These are phyloP conservation scores for Trichoderma guizhouense DNA, from an alignment of 2,329 filamentous ascomycete genomes.

Conservation along the genomic window DNA sequence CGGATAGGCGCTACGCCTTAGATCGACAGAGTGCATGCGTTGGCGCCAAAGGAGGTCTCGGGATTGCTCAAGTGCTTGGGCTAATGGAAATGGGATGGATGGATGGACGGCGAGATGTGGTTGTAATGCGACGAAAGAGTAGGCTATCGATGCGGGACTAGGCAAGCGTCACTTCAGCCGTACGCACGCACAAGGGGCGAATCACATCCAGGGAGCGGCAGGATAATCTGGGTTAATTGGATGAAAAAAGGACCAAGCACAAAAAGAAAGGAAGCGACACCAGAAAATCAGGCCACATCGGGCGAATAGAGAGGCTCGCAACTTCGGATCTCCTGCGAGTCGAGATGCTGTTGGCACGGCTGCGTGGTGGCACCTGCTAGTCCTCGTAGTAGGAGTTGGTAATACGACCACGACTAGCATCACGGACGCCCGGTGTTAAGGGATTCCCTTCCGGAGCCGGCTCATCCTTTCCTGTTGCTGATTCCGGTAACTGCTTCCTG, in stretches of 20 bases:
- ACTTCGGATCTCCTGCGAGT: background rate
- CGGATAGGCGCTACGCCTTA: slow-evolving; percentile 15
- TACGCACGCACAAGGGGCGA: slow-evolving; percentile 1
- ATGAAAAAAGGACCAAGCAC: background rate
- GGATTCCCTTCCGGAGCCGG: background rate
- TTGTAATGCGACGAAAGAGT: background rate
- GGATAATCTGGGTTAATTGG: background rate
- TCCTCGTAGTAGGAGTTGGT: background rate
- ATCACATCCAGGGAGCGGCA: background rate
- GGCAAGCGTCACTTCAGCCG: slow-evolving; percentile 5
- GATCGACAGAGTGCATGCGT: slow-evolving; percentile 17
- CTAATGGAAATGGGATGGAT: slow-evolving; percentile 5
- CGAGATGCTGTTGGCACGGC: background rate
- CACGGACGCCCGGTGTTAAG: background rate
- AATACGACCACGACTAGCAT: background rate
- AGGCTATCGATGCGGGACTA: slow-evolving; percentile 10
- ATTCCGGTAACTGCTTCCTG: background rate
- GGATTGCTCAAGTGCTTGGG: slow-evolving; percentile 3
- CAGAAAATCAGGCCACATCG: slow-evolving; percentile 12
- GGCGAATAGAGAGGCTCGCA: background rate
- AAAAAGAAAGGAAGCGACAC: background rate
- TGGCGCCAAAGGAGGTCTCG: slow-evolving; percentile 14
- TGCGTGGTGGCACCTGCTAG: background rate
- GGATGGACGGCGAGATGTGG: background rate
- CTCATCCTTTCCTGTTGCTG: background rate